These are phyloP conservation scores for Flaveria robusta DNA, from an alignment of 129 eudicot genomes.

Conservation along the genomic window DNA sequence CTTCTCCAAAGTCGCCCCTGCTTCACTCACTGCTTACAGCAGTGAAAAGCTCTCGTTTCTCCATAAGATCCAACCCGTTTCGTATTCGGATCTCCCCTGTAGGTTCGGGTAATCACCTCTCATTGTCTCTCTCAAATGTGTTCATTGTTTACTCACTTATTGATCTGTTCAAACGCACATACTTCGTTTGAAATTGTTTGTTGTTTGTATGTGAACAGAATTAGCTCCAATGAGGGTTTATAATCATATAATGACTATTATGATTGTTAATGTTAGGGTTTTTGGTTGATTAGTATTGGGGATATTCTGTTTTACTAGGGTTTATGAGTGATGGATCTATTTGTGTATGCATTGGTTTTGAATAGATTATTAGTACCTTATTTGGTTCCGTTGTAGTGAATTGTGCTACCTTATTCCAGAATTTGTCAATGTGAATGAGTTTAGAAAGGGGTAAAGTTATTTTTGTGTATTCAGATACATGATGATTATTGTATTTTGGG, in stretches of 20 bases:
- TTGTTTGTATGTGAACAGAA: neutral
- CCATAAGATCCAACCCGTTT: constrained; percentile 37
- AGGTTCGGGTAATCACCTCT: neutral
- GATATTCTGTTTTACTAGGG: neutral
- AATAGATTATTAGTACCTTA: neutral
- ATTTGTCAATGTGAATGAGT: neutral
- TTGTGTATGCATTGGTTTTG: constrained; percentile 27
- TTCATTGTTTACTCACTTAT: neutral
- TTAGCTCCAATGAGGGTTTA: neutral
- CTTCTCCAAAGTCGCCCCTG: constrained; percentile 33
- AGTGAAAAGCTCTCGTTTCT: constrained; percentile 25
- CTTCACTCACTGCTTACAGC: constrained; percentile 41
- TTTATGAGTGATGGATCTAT: constrained; percentile 19
- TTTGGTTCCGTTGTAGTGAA: neutral
- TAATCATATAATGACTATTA: neutral
- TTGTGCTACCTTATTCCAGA: neutral
- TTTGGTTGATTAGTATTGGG: constrained; percentile 8
- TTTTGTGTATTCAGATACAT: constrained; percentile 3
- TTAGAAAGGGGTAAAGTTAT: neutral
- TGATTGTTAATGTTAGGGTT: constrained; percentile 22
- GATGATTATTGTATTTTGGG: neutral
- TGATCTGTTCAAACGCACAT: constrained; percentile 18
- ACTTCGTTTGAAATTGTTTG: neutral
- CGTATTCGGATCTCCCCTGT: constrained; percentile 8
- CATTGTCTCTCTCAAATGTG: neutral